Evolutionary conservation across 2,329 filamentous ascomycete genomes (phyloP), one percentile per base, ranked within the genome.

Genomic region (Huntiella bhutanensis): DNA sequence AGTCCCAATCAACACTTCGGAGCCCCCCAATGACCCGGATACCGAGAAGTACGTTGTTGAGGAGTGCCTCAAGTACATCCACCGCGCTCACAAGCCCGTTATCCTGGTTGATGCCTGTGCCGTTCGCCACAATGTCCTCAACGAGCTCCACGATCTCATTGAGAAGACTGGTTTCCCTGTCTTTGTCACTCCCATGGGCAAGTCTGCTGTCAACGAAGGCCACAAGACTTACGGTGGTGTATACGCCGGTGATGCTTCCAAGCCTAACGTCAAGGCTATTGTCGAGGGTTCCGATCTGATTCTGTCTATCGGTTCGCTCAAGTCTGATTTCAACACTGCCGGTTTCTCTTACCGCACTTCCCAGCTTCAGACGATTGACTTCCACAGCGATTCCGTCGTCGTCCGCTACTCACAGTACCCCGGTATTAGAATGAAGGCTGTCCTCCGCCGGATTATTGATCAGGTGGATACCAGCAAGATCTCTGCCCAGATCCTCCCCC

Each of bases 131-230:
- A 70, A 78, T 37, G 80, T 81, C 12, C 60, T 87, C 1, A 60
- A 74, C 1, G 83, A 91, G 59, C 76, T 85, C 13, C 75, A 82
- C 53, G 71, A 73, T 5, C 66, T 94, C 12, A 65, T 92, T 44
- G 67, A 78, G 50, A 82, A 79, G 60, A 82, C 82, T 1, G 68
- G 74, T 3, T 65, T 93, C 5, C 85, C 86, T 4, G 80, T 82
- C 0, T 92, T 91, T 54, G 82, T 87, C n/a, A 81, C 84, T 0
- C 83, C 85, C 2, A 92, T 92, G 81, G 85, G 85, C 41, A 93
- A 93, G 64, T 75, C 84, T 13, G 81, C 82, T 15, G 72, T 94
- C 41, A 72, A 91, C 55, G 85, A 94, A 60, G 72, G 71, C 2
- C 70, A 81, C 41, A 65, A 70, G n/a, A 81, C 74, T 55, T 93